Evolutionary conservation across 768 basidiomycete species (phyloP), one percentile per base, ranked within the genome.

Genomic region (Tricholoma furcatifolium): DNA sequence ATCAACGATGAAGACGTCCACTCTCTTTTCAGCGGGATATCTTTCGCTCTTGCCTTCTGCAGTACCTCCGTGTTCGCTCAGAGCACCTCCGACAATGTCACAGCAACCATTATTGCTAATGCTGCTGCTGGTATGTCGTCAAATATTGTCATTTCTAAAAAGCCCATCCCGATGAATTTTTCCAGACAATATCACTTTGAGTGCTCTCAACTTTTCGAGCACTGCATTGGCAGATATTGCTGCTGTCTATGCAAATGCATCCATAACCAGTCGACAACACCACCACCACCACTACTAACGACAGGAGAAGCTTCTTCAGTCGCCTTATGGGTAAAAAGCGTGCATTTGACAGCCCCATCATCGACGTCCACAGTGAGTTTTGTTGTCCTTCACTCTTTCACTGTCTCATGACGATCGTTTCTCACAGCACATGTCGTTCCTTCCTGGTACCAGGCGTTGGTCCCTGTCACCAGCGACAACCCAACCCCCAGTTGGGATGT

Each of bases 401-500:
- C 30, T 27, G 36, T 15, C 36, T 45, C 11, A 36, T 9, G 38
- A 42, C 5, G 36, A 12, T 14, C 18, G 31, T 21, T 27, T 23
- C 41, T 17, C 20, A 3, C 46, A 69, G 69, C 64, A 21, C 69
- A 71, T 47, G 60, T 65, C 48, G 62, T 64, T 14, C 69, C 68
- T 21, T 58, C 64, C 6, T 71, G 70, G 69, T 71, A 70, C 54
- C 59, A 66, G 40, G 39, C 51, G 0, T 50, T 71, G 23, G 64
- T 66, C 27, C 70, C 69, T 14, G 47, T 38, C 6, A 61, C 58
- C 5, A 69, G 67, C 27, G 65, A 62, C 10, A 68, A 65, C 54
- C 64, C 66, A 1, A 67, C 65, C 9, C 71, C 70, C 4, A 43
- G 52, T 32, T 72, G 69, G 71, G 64, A 67, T 24, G 41, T 71